Evolutionary conservation across 2,329 filamentous ascomycete genomes (phyloP).

Genomic region (Apiospora marii): DNA sequence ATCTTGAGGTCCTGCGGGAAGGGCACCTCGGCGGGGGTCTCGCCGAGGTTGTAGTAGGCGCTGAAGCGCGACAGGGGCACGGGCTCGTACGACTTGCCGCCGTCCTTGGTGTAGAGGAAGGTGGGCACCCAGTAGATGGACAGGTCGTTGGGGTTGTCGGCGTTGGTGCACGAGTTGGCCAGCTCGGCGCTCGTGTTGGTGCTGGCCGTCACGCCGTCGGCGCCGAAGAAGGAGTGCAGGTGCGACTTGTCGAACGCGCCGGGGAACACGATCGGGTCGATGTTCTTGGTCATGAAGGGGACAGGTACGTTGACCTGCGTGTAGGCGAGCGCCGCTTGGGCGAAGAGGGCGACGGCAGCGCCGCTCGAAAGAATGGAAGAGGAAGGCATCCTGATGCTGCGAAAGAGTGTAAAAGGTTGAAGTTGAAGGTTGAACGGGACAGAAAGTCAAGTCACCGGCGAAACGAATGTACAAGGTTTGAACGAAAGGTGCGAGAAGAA

Average conservation of each 20-base stretch:
- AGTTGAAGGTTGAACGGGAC: slow-evolving; percentile 4
- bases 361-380: slow-evolving; percentile 18
- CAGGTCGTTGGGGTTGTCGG: slow-evolving; percentile 42
- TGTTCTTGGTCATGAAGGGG: slow-evolving; percentile 38
- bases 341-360: slow-evolving; percentile 15
- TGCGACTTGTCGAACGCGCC: slow-evolving; percentile 34
- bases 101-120: slow-evolving; percentile 38
- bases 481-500: slow-evolving; percentile 7
- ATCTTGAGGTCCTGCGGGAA: slow-evolving; percentile 35
- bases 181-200: slow-evolving; percentile 39
- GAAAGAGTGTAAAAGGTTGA: neutral
- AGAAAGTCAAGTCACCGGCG: neutral
- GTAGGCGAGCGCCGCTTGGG: slow-evolving; percentile 17
- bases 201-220: slow-evolving; percentile 34
- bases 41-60: slow-evolving; percentile 34
- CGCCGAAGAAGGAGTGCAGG: slow-evolving; percentile 38
- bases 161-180: slow-evolving; percentile 36
- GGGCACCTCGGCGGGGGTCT: slow-evolving; percentile 32
- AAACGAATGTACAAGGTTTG: slow-evolving; percentile 9
- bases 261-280: slow-evolving; percentile 38
- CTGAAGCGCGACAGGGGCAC: slow-evolving; percentile 34
- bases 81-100: slow-evolving; percentile 52
- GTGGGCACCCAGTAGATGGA: slow-evolving; percentile 38
- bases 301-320: slow-evolving; percentile 13
- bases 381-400: slow-evolving; percentile 19